Evolutionary conservation across 176 grass and related monocot species (phyloP), one percentile per base, ranked within the genome.

Genomic region (Carex littledalei): DNA sequence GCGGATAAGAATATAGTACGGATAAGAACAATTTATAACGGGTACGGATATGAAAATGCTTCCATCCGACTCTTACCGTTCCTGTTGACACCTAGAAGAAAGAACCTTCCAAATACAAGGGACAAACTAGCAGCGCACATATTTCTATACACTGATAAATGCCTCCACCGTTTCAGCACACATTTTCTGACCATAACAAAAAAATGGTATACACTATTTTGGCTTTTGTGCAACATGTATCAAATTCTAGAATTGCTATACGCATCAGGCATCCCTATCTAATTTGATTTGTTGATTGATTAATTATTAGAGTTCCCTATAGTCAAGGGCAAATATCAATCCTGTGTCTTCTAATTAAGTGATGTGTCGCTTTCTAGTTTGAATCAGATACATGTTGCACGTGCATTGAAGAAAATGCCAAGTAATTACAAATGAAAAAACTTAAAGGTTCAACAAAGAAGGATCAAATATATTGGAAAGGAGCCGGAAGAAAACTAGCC

Each of bases 281-380:
- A 5, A 45, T 47, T 74, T 47, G 69, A 71, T 20, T 71, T 17
- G 10, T 43, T n/a, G 35, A 43, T 43, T 2, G 57, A 1, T n/a
- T 73, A 22, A 32, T 31, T 16, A 4, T 54, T 55, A 16, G 13
- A 77, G 72, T 77, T 77, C 0, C 11, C 10, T 8, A 50, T 16
- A 13, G 71, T 52, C 45, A 53, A 53, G 15, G 29, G 45, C 21
- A 76, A 60, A 76, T 3, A 12, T 21, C n/a, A 53, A 53, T 76
- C 71, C 1, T 24, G 6, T 29, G 2, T 53, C 20, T 76, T 45
- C 67, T 45, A 43, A 34, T 70, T 43, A 70, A 18, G 37, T 10
- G 34, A 43, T 77, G 50, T 54, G 70, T 74, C 24, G 13, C 50
- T 78, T 78, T 78, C 74, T 56, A 3, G 15, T 78, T 78, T 78